Evolutionary conservation across 1,284 basidiomycete genomes (phyloP).

Genomic region (Leccinum griseonigrum): DNA sequence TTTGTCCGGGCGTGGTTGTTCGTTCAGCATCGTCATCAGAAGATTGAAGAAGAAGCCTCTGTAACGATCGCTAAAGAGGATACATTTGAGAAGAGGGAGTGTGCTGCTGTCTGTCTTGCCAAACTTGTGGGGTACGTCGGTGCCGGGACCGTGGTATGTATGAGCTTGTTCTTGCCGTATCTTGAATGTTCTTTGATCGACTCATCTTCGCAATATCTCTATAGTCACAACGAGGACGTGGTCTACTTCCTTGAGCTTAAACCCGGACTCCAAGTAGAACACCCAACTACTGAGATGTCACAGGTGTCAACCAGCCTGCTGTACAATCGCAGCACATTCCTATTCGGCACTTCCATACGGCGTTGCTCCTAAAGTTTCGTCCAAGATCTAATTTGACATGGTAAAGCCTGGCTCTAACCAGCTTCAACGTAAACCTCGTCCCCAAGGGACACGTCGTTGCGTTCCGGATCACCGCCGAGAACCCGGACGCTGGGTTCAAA

Average conservation of each 20-base stretch:
- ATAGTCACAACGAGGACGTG: constrained; percentile 89
- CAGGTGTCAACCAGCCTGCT: constrained; percentile 96
- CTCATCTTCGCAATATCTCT: constrained; percentile 65
- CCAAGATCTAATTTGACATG: constrained; percentile 97
- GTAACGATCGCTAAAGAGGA: constrained; percentile 94
- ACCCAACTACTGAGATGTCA: constrained; percentile 99
- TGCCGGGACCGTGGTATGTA: constrained; percentile 93
- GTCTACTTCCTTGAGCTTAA: constrained; percentile 99
- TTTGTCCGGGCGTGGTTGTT: constrained; percentile 98
- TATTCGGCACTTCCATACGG: constrained; percentile 89
- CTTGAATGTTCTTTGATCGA: constrained; percentile 4
- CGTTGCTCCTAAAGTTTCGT: constrained; percentile 81
- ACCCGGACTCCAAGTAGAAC: constrained; percentile 99
- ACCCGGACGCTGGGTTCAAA: too few species aligned
- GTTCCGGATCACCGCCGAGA: too few species aligned
- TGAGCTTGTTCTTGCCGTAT: constrained; percentile 23
- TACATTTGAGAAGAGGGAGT: constrained; percentile 97
- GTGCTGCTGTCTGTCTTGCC: constrained; percentile 94
- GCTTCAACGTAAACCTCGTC: constrained; percentile 92
- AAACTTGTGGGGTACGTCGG: constrained; percentile 94
- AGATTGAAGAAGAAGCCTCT: constrained; percentile 99
- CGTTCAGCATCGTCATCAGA: constrained; percentile 98
- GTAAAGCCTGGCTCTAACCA: constrained; percentile 82
- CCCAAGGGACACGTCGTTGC: constrained; percentile 30
- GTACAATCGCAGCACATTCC: constrained; percentile 77